Percentiles rank a stretch among this genome's conserved stretches.
Conservation (phyloP, 768 basidiomycete genomes). For the Leccinum obscurum region DNA sequence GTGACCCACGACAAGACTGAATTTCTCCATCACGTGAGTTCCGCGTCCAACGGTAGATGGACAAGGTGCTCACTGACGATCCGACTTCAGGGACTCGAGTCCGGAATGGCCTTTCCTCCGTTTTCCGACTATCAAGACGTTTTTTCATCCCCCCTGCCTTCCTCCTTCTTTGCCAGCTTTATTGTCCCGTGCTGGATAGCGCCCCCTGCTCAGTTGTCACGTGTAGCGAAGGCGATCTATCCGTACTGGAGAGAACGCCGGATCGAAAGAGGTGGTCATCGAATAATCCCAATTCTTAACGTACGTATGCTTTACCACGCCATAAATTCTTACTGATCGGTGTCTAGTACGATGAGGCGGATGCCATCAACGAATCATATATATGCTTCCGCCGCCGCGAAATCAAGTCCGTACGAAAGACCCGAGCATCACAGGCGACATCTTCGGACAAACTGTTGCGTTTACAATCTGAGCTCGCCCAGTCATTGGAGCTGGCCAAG, state of each 20-base stretch:
- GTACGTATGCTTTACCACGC: conserved; percentile 44
- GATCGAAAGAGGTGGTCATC: conserved; percentile 73
- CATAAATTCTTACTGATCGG: conserved; percentile 3
- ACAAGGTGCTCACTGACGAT: neutral
- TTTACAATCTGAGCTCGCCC: conserved; percentile 72
- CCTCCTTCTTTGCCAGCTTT: conserved; percentile 69
- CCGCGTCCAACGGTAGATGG: neutral
- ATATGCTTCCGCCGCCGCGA: conserved; percentile 97
- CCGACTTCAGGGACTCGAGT: conserved; percentile 54
- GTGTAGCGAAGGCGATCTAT: conserved; percentile 73
- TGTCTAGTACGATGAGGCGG: conserved; percentile 79
- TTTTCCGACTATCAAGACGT: conserved; percentile 73
- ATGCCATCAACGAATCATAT: conserved; percentile 89
- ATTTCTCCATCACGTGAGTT: conserved; percentile 83
- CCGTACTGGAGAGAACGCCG: conserved; percentile 91
- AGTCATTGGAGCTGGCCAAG: conserved; percentile 71
- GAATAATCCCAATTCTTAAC: conserved; percentile 86
- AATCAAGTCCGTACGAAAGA: conserved; percentile 92
- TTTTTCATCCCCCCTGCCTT: conserved; percentile 58
- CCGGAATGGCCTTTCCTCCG: conserved; percentile 66
- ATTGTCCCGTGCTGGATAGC: conserved; percentile 71
- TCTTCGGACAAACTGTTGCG: conserved; percentile 88
- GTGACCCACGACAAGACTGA: conserved; percentile 87
- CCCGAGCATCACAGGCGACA: conserved; percentile 85
- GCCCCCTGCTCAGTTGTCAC: conserved; percentile 55